Evolutionary conservation across 2,329 filamentous ascomycete species (phyloP).

Genomic region (Aspergillus pseudoviridinutans): DNA sequence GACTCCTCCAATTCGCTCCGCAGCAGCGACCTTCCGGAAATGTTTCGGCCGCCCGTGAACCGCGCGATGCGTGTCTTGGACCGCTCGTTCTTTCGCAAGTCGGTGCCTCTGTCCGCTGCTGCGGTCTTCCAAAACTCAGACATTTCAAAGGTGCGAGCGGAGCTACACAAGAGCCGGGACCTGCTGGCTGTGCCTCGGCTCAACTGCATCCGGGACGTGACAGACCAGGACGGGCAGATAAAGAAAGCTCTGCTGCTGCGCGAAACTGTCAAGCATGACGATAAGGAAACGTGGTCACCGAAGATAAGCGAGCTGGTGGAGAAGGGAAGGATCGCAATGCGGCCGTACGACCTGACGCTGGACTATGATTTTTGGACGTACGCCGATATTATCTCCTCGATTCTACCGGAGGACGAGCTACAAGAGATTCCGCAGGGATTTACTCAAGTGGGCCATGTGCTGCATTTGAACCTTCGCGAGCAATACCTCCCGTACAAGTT

Average conservation of each 20-base stretch:
- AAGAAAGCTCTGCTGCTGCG: constrained; percentile 39
- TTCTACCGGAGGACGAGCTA: constrained; percentile 75
- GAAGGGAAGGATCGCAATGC: constrained; percentile 63
- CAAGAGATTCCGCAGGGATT: constrained; percentile 82
- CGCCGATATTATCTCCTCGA: constrained; percentile 75
- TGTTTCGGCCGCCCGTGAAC: constrained; percentile 77
- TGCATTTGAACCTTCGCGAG: constrained; percentile 84
- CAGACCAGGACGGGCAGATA: constrained; percentile 49
- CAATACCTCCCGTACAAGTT: constrained; percentile 81
- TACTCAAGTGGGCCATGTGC: constrained; percentile 82
- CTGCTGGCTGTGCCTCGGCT: constrained; percentile 62
- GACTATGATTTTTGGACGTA: constrained; percentile 87
- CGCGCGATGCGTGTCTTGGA: constrained; percentile 78
- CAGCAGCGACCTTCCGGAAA: constrained; percentile 35
- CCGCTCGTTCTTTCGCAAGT: constrained; percentile 75
- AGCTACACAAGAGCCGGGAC: constrained; percentile 63
- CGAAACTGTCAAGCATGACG: constrained; percentile 40
- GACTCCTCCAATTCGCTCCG: constrained; percentile 13
- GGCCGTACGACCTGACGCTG: constrained; percentile 71
- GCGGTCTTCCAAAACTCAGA: constrained; percentile 70
- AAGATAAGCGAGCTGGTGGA: constrained; percentile 66
- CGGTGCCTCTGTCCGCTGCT: constrained; percentile 71
- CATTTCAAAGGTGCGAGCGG: constrained; percentile 67
- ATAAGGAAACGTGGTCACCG: constrained; percentile 71
- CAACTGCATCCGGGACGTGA: constrained; percentile 55